A percentile compares a stretch with the other conserved stretches of the same genome.
These are phyloP conservation scores for Cryphonectria naterciae DNA, from an alignment of 2,329 filamentous ascomycete species.

Conservation along the genomic window DNA sequence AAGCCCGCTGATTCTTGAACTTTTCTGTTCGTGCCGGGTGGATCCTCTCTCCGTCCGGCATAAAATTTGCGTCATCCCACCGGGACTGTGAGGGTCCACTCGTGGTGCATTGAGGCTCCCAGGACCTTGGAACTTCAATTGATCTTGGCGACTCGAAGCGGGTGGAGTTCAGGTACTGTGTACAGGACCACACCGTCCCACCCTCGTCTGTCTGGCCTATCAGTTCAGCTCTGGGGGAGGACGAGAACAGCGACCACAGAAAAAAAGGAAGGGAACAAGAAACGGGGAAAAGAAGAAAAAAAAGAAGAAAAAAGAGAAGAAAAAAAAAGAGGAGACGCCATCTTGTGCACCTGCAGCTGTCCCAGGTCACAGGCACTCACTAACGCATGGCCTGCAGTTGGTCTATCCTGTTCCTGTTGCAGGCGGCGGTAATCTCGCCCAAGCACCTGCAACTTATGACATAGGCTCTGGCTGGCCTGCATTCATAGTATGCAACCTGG, in stretches of 20 bases:
- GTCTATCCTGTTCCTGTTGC: not conserved
- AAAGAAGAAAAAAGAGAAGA: not conserved
- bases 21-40: not conserved
- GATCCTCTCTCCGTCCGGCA: not conserved
- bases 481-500: not conserved
- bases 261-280: not conserved
- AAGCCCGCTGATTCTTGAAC: slow-evolving; percentile 10
- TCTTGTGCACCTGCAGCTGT: not conserved
- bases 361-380: slow-evolving; percentile 1
- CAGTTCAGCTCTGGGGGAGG: not conserved
- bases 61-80: slow-evolving; percentile 13
- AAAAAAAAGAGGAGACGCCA: not conserved
- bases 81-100: slow-evolving; percentile 3
- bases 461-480: slow-evolving; percentile 7
- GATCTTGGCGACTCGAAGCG: not conserved
- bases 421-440: not conserved
- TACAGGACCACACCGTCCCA: not conserved
- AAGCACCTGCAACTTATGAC: slow-evolving; percentile 17
- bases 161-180: slow-evolving; percentile 7
- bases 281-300: not conserved
- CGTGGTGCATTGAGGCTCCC: slow-evolving; percentile 8
- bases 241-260: not conserved
- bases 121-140: slow-evolving; percentile 8
- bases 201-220: not conserved
- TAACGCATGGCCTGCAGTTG: slow-evolving; percentile 12